Percentiles rank a stretch among this genome's conserved stretches.
phyloP scores from a whole-genome alignment of 768 basidiomycete species.

The Rhodotorula babjevae region DNA sequence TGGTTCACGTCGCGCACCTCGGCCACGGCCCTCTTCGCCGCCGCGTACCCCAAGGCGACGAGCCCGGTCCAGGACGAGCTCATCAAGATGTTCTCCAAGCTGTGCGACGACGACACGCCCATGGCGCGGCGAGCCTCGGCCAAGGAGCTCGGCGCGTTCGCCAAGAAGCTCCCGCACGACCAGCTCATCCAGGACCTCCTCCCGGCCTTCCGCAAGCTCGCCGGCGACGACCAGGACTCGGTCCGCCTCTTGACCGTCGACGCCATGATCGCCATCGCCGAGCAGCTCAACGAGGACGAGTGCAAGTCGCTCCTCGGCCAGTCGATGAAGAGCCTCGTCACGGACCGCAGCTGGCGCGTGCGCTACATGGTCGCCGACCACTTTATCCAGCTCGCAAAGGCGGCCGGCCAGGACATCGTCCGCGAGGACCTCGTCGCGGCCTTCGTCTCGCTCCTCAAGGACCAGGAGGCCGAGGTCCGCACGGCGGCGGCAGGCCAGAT shows the following conservation, averaged over 20 bases:
- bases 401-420: slow-evolving; percentile 81
- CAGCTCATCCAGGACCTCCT: slow-evolving; percentile 81
- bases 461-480: slow-evolving; percentile 96
- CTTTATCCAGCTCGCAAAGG: slow-evolving; percentile 94
- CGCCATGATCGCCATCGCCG: slow-evolving; percentile 85
- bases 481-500: slow-evolving; percentile 95
- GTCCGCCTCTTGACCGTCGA: slow-evolving; percentile 92
- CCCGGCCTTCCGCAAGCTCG: slow-evolving; percentile 86
- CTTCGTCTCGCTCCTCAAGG: slow-evolving; percentile 88
- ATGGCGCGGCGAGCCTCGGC: slow-evolving; percentile 97
- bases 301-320: slow-evolving; percentile 82
- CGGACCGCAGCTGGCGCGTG: slow-evolving; percentile 97
- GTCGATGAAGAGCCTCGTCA: slow-evolving; percentile 78
- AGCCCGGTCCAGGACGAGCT: slow-evolving; percentile 67
- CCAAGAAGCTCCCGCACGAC: slow-evolving; percentile 70
- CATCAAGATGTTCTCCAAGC: slow-evolving; percentile 71
- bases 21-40: slow-evolving; percentile 84
- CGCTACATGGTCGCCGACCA: slow-evolving; percentile 97
- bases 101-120: slow-evolving; percentile 91
- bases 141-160: slow-evolving; percentile 72
- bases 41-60: slow-evolving; percentile 63
- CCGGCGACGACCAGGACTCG: slow-evolving; percentile 95
- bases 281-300: slow-evolving; percentile 77
- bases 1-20: slow-evolving; percentile 99
- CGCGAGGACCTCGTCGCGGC: slow-evolving; percentile 89